Evolutionary conservation across 768 basidiomycete species (phyloP).

Genomic region (Lentinula detonsa): DNA sequence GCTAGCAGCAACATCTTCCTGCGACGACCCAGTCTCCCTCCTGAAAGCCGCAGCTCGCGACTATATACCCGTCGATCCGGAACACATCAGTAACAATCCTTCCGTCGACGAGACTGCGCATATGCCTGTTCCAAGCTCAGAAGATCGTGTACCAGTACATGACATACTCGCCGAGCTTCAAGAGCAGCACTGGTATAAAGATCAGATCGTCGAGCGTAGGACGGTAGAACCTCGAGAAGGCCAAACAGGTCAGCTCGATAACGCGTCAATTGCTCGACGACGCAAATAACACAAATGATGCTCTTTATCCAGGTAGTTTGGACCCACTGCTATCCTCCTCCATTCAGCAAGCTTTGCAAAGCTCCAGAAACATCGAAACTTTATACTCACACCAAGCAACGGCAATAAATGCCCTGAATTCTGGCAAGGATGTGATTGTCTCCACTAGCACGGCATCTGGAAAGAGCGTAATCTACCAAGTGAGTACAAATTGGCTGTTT

Average conservation of each 20-base stretch:
- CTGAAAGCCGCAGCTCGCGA: slow-evolving; percentile 63
- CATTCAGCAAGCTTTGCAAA: slow-evolving; percentile 48
- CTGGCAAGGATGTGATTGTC: slow-evolving; percentile 70
- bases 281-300: background rate
- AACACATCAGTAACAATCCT: slow-evolving; percentile 7
- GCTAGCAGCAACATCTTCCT: slow-evolving; percentile 33
- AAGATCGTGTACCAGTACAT: slow-evolving; percentile 52
- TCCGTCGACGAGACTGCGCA: slow-evolving; percentile 4
- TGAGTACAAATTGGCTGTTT: slow-evolving; percentile 14
- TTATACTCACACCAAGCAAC: slow-evolving; percentile 66
- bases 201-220: slow-evolving; percentile 59
- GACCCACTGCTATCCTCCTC: slow-evolving; percentile 52
- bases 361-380: slow-evolving; percentile 52
- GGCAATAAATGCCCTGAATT: slow-evolving; percentile 59
- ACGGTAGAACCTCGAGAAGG: slow-evolving; percentile 48
- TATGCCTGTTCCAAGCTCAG: slow-evolving; percentile 28
- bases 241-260: slow-evolving; percentile 37
- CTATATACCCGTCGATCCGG: slow-evolving; percentile 67
- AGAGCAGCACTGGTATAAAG: slow-evolving; percentile 58
- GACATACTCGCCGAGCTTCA: slow-evolving; percentile 53
- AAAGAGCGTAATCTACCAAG: slow-evolving; percentile 86
- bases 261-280: background rate
- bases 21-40: slow-evolving; percentile 57
- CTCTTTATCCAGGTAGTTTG: slow-evolving; percentile 18
- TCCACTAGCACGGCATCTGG: slow-evolving; percentile 90